Base-by-base conservation (phyloP, 2,329 filamentous ascomycete genomes). In the Chaetothyriales sp. region DNA sequence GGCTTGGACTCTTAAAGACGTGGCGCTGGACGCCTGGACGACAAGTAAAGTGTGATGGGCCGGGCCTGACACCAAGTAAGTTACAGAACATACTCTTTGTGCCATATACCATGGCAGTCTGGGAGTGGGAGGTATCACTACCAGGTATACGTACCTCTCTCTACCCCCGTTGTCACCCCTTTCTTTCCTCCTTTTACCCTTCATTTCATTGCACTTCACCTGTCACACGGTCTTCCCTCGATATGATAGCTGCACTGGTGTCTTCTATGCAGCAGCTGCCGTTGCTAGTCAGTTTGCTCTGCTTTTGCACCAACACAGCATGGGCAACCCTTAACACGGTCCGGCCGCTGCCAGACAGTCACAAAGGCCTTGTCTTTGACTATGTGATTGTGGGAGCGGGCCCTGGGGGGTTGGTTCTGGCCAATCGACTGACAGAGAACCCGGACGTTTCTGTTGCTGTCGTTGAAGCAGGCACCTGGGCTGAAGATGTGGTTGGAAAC, bases 381-480 rank as follows among this genome's bases (percentile, higher is more conserved):
- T 54, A 49, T 50, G 44, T 52, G 18, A 46, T 54, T 5, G 39
- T 54, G n/a, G 50, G 50, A 39, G 51, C 49, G 1, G 51, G 51
- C n/a, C 51, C 51, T 12, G 49, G 44, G 4, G 51, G 51, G 3
- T 39, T 51, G 12, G 49, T 45, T 18, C 4, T 53, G 9, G 49
- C 49, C 9, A 44, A 20, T 18, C 19, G 51, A 19, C 49, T 53
- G 2, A 57, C 57, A 15, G 55, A 62, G 25, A 50, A 53, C 45
- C 45, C 54, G 6, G 47, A 9, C 18, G 25, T 26, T 18, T 22
- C 59, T n/a, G 59, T 64, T 5, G 63, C 61, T 0, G 52, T 64
- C 6, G 47, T 64, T 19, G 63, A 65, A 50, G 63, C 61, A 9
- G 63, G 63, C 5, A 51, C 50, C 10, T 64, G 63, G 53, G 63